Evolutionary conservation across 257 asterid species (phyloP).

Genomic region (Solanum medicagineum): DNA sequence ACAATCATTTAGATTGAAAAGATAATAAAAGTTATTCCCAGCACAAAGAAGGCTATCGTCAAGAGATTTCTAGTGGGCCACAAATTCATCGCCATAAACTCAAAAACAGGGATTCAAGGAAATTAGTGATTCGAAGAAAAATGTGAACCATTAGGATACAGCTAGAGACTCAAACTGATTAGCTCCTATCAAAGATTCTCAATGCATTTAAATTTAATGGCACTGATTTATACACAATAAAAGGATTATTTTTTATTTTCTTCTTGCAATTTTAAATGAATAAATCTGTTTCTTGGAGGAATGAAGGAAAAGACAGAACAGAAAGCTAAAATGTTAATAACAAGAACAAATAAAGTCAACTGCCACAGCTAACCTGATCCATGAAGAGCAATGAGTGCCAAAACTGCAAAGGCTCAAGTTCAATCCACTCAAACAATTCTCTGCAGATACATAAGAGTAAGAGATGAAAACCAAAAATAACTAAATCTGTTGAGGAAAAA

Average conservation of each 20-base stretch:
- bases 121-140: neutral
- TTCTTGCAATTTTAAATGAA: neutral
- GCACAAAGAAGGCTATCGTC: neutral
- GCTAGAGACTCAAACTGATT: neutral
- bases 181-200: neutral
- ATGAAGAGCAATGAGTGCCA: slow-evolving; percentile 94
- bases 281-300: neutral
- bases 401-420: slow-evolving; percentile 82
- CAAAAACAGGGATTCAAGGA: neutral
- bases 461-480: slow-evolving; percentile 2
- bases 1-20: neutral
- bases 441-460: slow-evolving; percentile 22
- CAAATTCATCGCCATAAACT: neutral
- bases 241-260: neutral
- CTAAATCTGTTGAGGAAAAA: neutral
- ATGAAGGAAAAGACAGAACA: neutral
- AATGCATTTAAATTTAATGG: neutral
- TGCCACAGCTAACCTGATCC: slow-evolving; percentile 72
- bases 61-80: neutral
- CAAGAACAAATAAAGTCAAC: neutral
- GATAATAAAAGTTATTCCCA: neutral
- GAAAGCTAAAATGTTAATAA: neutral
- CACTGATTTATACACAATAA: neutral
- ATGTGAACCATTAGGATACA: neutral
- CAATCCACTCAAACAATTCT: slow-evolving; percentile 94